Conservation (phyloP, 305 asterid genomes). For the Fraxinus greggii region DNA sequence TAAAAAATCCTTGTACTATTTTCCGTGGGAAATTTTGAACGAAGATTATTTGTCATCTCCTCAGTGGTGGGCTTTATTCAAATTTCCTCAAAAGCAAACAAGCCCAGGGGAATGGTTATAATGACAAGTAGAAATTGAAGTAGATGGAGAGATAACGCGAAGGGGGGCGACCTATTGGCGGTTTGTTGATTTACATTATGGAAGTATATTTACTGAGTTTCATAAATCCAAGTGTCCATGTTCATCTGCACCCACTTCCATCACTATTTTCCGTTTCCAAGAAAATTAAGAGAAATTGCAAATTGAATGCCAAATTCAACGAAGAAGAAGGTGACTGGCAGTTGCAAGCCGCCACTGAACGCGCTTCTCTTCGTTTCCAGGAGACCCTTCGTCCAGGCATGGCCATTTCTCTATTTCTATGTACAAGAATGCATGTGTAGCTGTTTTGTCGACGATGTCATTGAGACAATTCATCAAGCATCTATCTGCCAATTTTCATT, state of each 20-base stretch:
- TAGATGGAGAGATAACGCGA: background rate
- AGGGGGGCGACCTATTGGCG: background rate
- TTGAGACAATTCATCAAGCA: slow-evolving; percentile 33
- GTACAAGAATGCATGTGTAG: background rate
- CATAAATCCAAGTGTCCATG: slow-evolving; percentile 21
- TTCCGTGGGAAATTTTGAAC: no score
- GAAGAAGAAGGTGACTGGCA: slow-evolving; percentile 28
- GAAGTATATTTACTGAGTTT: slow-evolving; percentile 22
- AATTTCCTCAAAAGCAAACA: background rate
- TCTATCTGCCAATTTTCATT: background rate
- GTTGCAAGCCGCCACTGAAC: slow-evolving; percentile 44
- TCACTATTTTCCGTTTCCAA: slow-evolving; percentile 22
- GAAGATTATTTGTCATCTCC: no score
- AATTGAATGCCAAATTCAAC: slow-evolving; percentile 31
- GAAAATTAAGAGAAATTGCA: slow-evolving; percentile 8
- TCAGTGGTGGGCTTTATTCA: background rate
- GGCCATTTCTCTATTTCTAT: background rate
- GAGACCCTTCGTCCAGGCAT: slow-evolving; percentile 76
- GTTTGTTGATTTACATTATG: slow-evolving; percentile 25
- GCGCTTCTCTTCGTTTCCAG: slow-evolving; percentile 60
- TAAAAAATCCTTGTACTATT: no score
- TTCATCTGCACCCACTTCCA: slow-evolving; percentile 19
- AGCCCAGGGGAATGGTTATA: background rate
- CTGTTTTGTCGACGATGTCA: background rate
- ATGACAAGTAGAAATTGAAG: background rate